Base-by-base conservation (phyloP, 2,329 filamentous ascomycete species). In the Talaromyces sp. region DNA sequence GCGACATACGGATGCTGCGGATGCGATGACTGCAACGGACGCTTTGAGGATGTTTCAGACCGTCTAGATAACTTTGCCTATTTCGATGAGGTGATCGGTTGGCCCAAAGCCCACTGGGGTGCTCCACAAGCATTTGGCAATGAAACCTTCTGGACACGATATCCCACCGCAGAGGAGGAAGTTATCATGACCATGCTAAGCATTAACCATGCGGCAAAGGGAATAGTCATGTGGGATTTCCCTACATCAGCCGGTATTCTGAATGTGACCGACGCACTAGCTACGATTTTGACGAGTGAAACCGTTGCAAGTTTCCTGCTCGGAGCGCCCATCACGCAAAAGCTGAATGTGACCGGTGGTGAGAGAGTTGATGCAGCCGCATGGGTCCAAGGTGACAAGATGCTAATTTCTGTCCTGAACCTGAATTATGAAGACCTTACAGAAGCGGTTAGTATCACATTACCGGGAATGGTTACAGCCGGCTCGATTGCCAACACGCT, bases 1-100 rank as follows among this genome's bases (percentile, higher is more conserved):
- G 67, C 75, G 2, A 88, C 86, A 0, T 84, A 87, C 61, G 86
- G 86, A 67, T 84, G 85, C 75, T 88, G 86, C 75, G 87, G 86
- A 8, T 89, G 87, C 73, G 87, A 89, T 71, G 83, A 85, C 73
- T 89, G 87, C 72, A 69, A 73, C 2, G 85, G 84, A 61, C 73
- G 72, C n/a, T 77, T 88, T 19, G 76, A 79, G 22, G 86, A 89
- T 70, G 82, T 88, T 29, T 74, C 78, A 0, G 72, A 71, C 7
- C 79, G 82, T 1, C 70, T 84, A 1, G 80, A 84, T 58, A 69
- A 72, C 1, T 78, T 80, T 38, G 70, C 74, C 19, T 68, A 70
- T 5, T 84, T 81, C 64, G 78, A 81, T 65, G 68, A 68, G 0
- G 80, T 80, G 73, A 68, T 83, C 3, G 72, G 74, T 22, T 68